Base-by-base conservation (phyloP, 371 early-diverging fungal genomes). In the Mortierella sp. region DNA sequence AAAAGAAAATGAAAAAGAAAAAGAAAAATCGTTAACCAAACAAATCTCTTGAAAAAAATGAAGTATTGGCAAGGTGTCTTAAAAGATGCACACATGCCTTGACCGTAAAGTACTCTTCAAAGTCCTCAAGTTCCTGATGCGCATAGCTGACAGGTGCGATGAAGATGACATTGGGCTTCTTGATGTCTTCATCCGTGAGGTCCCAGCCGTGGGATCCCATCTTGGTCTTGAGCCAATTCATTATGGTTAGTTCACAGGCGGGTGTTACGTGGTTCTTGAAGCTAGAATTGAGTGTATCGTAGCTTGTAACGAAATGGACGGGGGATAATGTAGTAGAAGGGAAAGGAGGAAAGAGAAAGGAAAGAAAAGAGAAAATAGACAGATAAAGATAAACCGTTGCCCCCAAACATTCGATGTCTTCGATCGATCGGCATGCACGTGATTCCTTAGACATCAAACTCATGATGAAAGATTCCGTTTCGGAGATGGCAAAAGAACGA, bases 191-290 rank as follows among this genome's bases (percentile, higher is more conserved):
- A 21, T 75, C 76, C 12, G 44, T 68, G 8, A 75, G 50, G n/a
- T 75, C 76, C 76, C 76, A 75, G 19, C 76, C 76, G 17, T 68
- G 69, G 41, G 66, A 61, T 31, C 73, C 73, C 73, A 72, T 72
- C 67, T 72, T 67, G 55, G 68, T 56, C 61, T 75, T 75, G 76
- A 75, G 63, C 76, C 76, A 75, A 53, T 75, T 68, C 76, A 75
- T 75, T 1, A 7, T 63, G 21, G 39, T 6, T 32, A 9, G 37
- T 34, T n/a, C n/a, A n/a, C n/a, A n/a, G n/a, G n/a, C n/a, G n/a
- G n/a, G n/a, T n/a, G n/a, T n/a, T n/a, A n/a, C n/a, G n/a, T n/a
- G n/a, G n/a, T n/a, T n/a, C n/a, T n/a, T n/a, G n/a, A n/a, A n/a
- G n/a, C n/a, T n/a, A n/a, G n/a, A n/a, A n/a, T n/a, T n/a, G n/a